These are phyloP conservation scores for Scutellaria barbata DNA, from an alignment of 257 asterid genomes.

Conservation along the genomic window DNA sequence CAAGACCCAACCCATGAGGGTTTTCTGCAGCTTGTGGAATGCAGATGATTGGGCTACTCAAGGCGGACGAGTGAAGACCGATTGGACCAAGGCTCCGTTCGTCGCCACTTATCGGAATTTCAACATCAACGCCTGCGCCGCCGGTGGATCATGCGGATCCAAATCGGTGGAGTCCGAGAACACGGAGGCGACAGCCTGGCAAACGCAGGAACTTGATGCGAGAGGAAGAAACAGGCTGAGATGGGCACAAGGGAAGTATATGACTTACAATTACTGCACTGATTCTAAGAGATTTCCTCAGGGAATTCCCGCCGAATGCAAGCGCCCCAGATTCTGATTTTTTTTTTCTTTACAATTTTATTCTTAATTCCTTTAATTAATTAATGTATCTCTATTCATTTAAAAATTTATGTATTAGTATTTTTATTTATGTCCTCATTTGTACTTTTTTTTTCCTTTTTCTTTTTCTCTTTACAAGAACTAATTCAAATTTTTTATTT, in stretches of 20 bases:
- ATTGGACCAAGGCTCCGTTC: conserved; percentile 30
- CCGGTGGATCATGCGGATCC: not conserved
- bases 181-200: conserved; percentile 21
- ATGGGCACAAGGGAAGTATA: conserved; percentile 29
- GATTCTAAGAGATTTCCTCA: conserved; percentile 15
- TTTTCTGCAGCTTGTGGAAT: conserved; percentile 32
- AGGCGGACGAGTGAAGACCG: conserved; percentile 28
- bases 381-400: not conserved
- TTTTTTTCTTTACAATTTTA: not conserved
- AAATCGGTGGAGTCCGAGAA: not conserved
- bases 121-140: conserved; percentile 19
- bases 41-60: conserved; percentile 28
- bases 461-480: too few species aligned
- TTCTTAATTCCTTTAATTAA: not conserved
- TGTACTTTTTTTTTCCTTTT: too few species aligned
- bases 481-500: too few species aligned
- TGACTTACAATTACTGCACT: conserved; percentile 32
- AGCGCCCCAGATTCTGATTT: conserved; percentile 23
- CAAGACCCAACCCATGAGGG: conserved; percentile 24
- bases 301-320: conserved; percentile 23
- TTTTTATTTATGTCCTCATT: too few species aligned
- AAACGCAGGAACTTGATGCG: conserved; percentile 25
- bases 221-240: conserved; percentile 24
- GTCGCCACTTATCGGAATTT: conserved; percentile 30
- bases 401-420: too few species aligned